Evolutionary conservation across 2,329 filamentous ascomycete species (phyloP).

Genomic region (Dactylellina parvicollis): DNA sequence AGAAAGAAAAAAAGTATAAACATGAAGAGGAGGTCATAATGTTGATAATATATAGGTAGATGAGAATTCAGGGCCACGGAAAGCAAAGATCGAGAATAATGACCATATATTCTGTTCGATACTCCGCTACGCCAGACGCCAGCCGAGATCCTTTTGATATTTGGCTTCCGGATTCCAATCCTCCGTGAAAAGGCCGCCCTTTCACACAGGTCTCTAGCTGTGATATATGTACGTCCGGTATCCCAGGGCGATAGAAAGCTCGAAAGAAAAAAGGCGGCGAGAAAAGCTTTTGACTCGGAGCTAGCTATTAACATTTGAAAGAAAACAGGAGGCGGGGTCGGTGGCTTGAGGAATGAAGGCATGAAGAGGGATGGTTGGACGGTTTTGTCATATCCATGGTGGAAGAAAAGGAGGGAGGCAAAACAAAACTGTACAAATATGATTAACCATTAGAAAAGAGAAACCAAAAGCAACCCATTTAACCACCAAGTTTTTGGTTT

Average conservation of each 20-base stretch:
- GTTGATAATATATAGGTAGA: not conserved
- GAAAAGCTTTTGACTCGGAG: not conserved
- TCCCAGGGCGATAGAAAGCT: not conserved
- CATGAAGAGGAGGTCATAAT: not conserved
- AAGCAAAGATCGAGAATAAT: not conserved
- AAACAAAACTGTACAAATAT: constrained; percentile 17
- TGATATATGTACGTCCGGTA: not conserved
- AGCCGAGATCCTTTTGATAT: too few species aligned
- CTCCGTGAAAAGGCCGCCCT: not conserved
- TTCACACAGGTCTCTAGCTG: not conserved
- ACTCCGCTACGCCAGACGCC: too few species aligned
- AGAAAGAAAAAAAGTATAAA: not conserved
- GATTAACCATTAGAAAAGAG: constrained; percentile 37
- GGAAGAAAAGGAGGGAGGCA: not conserved
- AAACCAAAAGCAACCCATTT: constrained; percentile 23
- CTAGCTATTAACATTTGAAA: not conserved
- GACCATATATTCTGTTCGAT: too few species aligned
- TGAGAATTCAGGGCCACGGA: not conserved
- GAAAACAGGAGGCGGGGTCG: not conserved
- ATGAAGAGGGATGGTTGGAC: not conserved
- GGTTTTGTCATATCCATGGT: constrained; percentile 2
- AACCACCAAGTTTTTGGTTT: constrained; percentile 36
- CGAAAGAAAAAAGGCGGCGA: not conserved
- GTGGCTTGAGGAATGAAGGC: not conserved
- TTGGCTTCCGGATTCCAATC: too few species aligned